Evolutionary conservation across 495 filamentous ascomycete genomes (phyloP), one percentile per base, ranked within the genome.

Genomic region (Xylaria longipes): DNA sequence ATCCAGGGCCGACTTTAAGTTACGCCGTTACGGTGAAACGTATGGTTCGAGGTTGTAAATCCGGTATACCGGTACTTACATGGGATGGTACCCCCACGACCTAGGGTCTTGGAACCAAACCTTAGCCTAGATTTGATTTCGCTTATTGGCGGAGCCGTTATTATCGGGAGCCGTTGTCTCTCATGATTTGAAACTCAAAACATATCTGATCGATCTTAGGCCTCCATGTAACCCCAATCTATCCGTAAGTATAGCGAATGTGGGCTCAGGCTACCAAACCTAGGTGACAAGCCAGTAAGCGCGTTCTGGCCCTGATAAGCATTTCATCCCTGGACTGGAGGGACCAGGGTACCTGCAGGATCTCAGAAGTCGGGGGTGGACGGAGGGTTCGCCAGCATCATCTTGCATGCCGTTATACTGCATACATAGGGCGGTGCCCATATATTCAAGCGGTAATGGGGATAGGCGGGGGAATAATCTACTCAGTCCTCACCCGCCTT

Each of bases 331-430:
- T 70, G 60, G 8, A 27, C 27, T 39, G 29, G 37, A 64, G 46
- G 46, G 33, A 22, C 46, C 7, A 6, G 37, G 69, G 61, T 66
- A 71, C 69, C 69, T 66, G 69, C 69, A 71, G 61, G 48, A 66
- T 58, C 60, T 71, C 31, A n/a, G 35, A 65, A 65, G 52, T 57
- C 46, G 35, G 68, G 35, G 68, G 65, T 67, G 33, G 45, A 63
- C 58, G 67, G 39, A 61, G 31, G 57, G 57, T 57, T 50, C 37
- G 17, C 41, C 45, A 62, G 37, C 68, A 70, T 70, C 68, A 62
- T 62, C 56, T 62, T 50, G 68, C 57, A 70, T 70, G 56, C 57
- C 43, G 29, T 41, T 61, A 48, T 46, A 61, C 52, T 70, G 43
- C 57, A 48, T 70, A 50, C 52, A 68, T 60, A 58, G 25, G 66